A percentile compares a stretch with the other conserved stretches of the same genome.
These are phyloP conservation scores for Edaphochlamys debaryana DNA, from an alignment of 139 green algal genomes.

Conservation along the genomic window DNA sequence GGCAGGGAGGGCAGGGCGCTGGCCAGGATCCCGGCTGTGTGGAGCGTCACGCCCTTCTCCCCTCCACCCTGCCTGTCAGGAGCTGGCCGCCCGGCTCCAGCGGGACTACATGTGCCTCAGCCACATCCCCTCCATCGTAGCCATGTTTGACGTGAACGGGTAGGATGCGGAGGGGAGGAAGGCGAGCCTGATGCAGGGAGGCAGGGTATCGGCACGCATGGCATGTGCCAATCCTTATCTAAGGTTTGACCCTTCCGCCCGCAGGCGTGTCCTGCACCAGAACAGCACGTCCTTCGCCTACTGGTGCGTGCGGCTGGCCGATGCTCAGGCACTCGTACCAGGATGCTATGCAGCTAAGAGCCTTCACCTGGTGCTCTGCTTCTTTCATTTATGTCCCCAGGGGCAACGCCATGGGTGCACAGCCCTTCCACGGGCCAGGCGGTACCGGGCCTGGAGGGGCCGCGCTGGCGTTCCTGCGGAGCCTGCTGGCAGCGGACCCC, in stretches of 20 bases:
- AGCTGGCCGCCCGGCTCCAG: slow-evolving; percentile 46
- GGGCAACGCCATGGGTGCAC: neutral
- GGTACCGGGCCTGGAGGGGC: neutral
- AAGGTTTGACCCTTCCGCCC: too few species aligned
- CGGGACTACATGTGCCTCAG: slow-evolving; percentile 48
- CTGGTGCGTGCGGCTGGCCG: slow-evolving; percentile 47
- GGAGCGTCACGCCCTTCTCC: too few species aligned
- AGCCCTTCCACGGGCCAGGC: too few species aligned
- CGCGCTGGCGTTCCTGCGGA: neutral
- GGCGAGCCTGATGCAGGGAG: neutral
- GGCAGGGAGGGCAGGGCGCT: too few species aligned
- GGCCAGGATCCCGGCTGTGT: slow-evolving; percentile 39
- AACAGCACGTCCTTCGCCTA: slow-evolving; percentile 46
- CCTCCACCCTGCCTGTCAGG: too few species aligned
- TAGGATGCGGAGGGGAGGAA: neutral
- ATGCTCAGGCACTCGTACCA: too few species aligned
- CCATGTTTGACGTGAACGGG: slow-evolving; percentile 38
- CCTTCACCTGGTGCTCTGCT: neutral
- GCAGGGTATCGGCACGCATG: neutral
- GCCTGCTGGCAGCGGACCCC: neutral
- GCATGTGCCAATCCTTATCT: neutral
- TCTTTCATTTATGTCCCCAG: neutral
- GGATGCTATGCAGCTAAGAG: neutral
- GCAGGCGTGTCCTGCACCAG: slow-evolving; percentile 44
- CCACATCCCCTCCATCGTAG: slow-evolving; percentile 47